Evolutionary conservation across 441 rosid species (phyloP).

Genomic region (Erysimum pusillum): DNA sequence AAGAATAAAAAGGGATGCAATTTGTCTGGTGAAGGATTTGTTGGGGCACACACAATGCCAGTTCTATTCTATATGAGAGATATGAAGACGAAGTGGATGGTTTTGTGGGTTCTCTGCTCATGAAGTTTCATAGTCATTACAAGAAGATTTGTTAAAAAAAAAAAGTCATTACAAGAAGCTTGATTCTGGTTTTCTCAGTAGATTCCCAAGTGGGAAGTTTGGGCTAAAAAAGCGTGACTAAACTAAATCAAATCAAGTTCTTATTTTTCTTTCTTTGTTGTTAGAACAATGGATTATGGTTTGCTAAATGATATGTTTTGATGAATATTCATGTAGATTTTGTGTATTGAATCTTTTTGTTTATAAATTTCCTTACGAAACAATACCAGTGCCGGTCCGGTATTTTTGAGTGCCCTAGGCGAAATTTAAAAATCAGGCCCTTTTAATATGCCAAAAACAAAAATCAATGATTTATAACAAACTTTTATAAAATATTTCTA

Average conservation of each 20-base stretch:
- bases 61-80: slow-evolving; percentile 86
- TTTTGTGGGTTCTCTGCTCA: slow-evolving; percentile 59
- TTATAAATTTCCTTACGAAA: not conserved
- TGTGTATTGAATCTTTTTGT: not conserved
- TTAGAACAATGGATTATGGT: slow-evolving; percentile 30
- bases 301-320: slow-evolving; percentile 9
- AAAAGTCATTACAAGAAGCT: slow-evolving; percentile 68
- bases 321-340: slow-evolving; percentile 25
- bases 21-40: slow-evolving; percentile 66
- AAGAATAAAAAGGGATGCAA: not conserved
- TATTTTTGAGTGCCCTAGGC: no score
- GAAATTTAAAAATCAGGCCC: no score
- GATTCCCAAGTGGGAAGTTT: slow-evolving; percentile 72
- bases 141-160: no score
- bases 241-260: slow-evolving; percentile 6
- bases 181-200: slow-evolving; percentile 67
- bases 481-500: no score
- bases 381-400: no score
- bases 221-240: slow-evolving; percentile 76
- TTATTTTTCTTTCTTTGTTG: not conserved
- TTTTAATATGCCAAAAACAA: no score
- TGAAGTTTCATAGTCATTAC: slow-evolving; percentile 72
- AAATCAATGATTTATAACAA: no score
- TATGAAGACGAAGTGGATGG: slow-evolving; percentile 82
- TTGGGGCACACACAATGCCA: slow-evolving; percentile 90